A percentile compares a stretch with the other conserved stretches of the same genome.
phyloP scores from a whole-genome alignment of 805 yeast genomes.

The Teunomyces gatunensis region DNA sequence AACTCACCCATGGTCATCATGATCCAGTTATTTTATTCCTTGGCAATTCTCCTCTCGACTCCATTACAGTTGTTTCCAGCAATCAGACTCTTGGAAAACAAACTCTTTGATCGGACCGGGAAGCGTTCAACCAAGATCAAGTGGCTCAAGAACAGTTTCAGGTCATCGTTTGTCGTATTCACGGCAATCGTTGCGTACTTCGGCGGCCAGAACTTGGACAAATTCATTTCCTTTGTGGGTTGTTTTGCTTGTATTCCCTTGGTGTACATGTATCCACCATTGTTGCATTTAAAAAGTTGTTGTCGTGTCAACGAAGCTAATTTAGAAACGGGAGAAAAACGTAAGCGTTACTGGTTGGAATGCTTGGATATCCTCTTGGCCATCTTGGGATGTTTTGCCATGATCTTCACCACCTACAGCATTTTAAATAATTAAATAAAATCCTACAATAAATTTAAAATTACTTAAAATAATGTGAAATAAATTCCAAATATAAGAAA shows the following conservation, averaged over 20 bases:
- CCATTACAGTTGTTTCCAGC: conserved; percentile 84
- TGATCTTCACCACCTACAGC: conserved; percentile 67
- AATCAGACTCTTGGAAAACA: conserved; percentile 65
- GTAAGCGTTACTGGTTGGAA: conserved; percentile 37
- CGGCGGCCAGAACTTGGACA: conserved; percentile 69
- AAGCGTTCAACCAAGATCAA: conserved; percentile 51
- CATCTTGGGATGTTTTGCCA: conserved; percentile 55
- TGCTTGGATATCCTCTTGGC: conserved; percentile 49
- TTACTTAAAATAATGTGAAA: not conserved
- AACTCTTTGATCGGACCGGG: conserved; percentile 50
- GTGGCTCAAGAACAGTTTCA: conserved; percentile 64
- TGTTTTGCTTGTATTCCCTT: conserved; percentile 83
- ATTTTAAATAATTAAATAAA: conserved; percentile 27
- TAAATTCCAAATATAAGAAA: not conserved
- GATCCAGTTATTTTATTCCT: conserved; percentile 69
- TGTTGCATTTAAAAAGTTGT: conserved; percentile 62
- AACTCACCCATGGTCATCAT: conserved; percentile 55
- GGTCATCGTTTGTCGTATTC: conserved; percentile 51
- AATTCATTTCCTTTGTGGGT: conserved; percentile 77
- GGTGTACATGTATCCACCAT: conserved; percentile 83
- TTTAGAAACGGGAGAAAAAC: conserved; percentile 16
- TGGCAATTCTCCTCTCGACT: conserved; percentile 73
- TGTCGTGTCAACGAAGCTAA: conserved; percentile 22
- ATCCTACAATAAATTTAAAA: not conserved
- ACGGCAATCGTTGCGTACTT: conserved; percentile 60